Evolutionary conservation across 2,329 filamentous ascomycete genomes (phyloP).

Genomic region (Cladosporium sphaerospermum): DNA sequence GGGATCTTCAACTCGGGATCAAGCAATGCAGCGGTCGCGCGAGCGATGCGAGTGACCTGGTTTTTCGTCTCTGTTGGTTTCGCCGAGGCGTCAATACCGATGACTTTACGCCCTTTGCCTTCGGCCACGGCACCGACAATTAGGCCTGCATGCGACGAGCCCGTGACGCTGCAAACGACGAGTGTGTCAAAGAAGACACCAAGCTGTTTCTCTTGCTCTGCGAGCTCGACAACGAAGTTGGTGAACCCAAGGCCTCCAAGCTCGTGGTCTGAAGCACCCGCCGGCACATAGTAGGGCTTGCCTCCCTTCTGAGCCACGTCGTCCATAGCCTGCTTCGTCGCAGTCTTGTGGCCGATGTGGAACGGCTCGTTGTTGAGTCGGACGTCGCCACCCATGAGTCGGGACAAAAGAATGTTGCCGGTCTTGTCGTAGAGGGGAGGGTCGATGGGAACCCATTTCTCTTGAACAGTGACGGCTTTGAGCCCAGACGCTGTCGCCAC

Average conservation of each 20-base stretch:
- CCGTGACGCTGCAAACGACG: conserved; percentile 63
- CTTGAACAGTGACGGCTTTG: conserved; percentile 27
- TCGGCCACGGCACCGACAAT: conserved; percentile 61
- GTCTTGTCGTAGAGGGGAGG: conserved; percentile 50
- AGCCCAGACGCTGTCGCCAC: conserved; percentile 29
- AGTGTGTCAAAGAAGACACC: conserved; percentile 63
- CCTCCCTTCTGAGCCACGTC: conserved; percentile 49
- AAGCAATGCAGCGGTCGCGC: conserved; percentile 56
- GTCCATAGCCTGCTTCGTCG: conserved; percentile 48
- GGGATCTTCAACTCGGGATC: conserved; percentile 57
- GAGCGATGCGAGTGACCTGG: conserved; percentile 62
- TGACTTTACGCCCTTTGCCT: conserved; percentile 46
- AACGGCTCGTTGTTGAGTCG: conserved; percentile 55
- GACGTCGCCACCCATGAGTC: conserved; percentile 45
- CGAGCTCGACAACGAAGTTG: conserved; percentile 64
- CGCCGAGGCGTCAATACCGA: conserved; percentile 62
- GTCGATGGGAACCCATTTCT: conserved; percentile 29
- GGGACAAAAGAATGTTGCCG: conserved; percentile 64
- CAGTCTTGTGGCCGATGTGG: conserved; percentile 58
- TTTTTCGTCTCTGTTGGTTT: conserved; percentile 56
- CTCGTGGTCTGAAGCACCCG: conserved; percentile 64
- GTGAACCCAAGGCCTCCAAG: conserved; percentile 66
- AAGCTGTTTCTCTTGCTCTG: conserved; percentile 54
- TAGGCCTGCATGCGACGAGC: conserved; percentile 65
- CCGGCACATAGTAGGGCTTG: conserved; percentile 66